Evolutionary conservation across 225 moss, liverwort and hornwort genomes (phyloP).

Genomic region (Sphagnum tenellum): DNA sequence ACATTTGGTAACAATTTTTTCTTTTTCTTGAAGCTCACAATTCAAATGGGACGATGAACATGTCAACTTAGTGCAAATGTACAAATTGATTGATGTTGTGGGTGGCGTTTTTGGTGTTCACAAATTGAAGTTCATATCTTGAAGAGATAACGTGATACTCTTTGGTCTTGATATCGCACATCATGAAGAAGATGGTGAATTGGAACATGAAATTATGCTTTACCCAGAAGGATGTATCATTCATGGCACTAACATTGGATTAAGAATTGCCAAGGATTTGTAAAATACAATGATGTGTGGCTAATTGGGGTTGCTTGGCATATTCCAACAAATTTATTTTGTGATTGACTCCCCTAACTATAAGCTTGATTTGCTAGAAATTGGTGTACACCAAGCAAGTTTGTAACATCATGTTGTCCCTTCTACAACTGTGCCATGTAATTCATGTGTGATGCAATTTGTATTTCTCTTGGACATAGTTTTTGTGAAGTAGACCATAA

Average conservation of each 20-base stretch:
- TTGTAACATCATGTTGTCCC: too few relatives aligned
- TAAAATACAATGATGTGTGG: slow-evolving; percentile 29
- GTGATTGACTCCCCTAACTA: slow-evolving; percentile 77
- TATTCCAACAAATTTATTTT: slow-evolving; percentile 70
- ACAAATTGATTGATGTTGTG: too few relatives aligned
- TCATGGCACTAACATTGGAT: slow-evolving; percentile 30
- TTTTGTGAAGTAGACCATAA: too few relatives aligned
- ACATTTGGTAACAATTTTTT: too few relatives aligned
- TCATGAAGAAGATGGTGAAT: slow-evolving; percentile 14
- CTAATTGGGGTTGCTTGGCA: slow-evolving; percentile 80
- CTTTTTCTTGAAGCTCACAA: too few relatives aligned
- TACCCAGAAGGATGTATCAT: slow-evolving; percentile 31
- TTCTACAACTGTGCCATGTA: too few relatives aligned
- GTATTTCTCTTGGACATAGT: too few relatives aligned
- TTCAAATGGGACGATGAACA: background rate
- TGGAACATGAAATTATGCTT: slow-evolving; percentile 30
- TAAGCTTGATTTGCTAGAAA: slow-evolving; percentile 79
- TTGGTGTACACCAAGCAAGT: slow-evolving; percentile 85
- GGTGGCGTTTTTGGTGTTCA: slow-evolving; percentile 4
- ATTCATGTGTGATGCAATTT: too few relatives aligned
- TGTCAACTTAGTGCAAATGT: background rate
- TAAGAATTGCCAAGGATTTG: slow-evolving; percentile 45
- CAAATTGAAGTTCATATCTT: slow-evolving; percentile 39
- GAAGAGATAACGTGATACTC: slow-evolving; percentile 29
- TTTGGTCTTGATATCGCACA: slow-evolving; percentile 40